phyloP scores from a whole-genome alignment of 768 basidiomycete genomes.

The Collybiopsis confluens region DNA sequence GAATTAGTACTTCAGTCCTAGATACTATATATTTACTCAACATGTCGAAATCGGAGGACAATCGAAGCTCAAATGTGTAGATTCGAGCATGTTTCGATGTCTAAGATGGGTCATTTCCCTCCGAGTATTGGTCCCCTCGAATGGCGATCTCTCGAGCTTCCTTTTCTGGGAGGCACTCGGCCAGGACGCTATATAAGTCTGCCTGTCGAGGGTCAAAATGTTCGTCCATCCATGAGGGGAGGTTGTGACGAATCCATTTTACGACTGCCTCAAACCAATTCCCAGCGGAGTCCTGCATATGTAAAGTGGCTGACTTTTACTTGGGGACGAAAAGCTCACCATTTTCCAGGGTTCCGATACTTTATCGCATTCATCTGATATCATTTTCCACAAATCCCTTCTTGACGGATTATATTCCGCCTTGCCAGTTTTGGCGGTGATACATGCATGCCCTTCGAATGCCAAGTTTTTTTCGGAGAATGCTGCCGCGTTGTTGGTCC shows the following conservation, averaged over 20 bases:
- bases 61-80: no score
- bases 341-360: slow-evolving; percentile 22
- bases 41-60: no score
- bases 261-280: neutral
- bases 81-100: no score
- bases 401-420: no score
- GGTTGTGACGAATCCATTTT: neutral
- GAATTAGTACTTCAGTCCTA: no score
- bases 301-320: neutral
- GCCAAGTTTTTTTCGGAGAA: slow-evolving; percentile 24
- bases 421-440: slow-evolving; percentile 19
- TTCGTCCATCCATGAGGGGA: neutral
- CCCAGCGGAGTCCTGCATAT: neutral
- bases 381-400: no score
- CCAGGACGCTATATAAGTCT: neutral
- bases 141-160: neutral
- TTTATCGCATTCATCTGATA: slow-evolving; percentile 20
- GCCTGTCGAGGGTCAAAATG: neutral
- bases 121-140: no score
- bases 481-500: slow-evolving; percentile 20
- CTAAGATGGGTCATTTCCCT: no score
- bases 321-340: neutral
- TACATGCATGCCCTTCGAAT: slow-evolving; percentile 26
- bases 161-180: neutral
- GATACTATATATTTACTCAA: no score